Evolutionary conservation across 2,329 filamentous ascomycete genomes (phyloP), one percentile per base, ranked within the genome.

Genomic region (Aciculosporium take): DNA sequence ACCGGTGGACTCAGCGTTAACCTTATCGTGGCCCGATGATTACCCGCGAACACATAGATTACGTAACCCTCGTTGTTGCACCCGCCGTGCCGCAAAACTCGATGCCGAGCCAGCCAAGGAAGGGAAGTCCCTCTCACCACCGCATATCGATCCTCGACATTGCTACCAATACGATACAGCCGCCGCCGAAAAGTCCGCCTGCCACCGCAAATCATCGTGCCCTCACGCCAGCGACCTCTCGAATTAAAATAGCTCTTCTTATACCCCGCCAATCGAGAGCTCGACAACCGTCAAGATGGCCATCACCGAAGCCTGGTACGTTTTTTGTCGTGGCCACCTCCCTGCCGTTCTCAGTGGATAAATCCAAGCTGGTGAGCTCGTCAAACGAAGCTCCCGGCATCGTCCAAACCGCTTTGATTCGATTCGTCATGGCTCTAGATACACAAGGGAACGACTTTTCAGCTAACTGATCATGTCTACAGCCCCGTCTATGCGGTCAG

Each of bases 401-500:
- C 51, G 25, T 32, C 38, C 37, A 37, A 10, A 25, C 46, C 38
- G 45, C 42, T 39, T 20, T 37, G 42, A 36, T 24, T 33, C 35
- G 18, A 31, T 25, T n/a, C 5, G 3, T 15, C 15, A 13, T 29
- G 9, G 17, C 7, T 17, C 24, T 41, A 47, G 46, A 32, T 39
- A 29, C 41, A 24, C 15, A 15, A 28, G 15, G 44, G 10, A 31
- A 21, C 10, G 13, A 10, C 10, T 35, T 36, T 46, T 41, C 48
- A 64, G 62, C 72, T 76, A 62, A 77, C 61, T 37, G 29, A 36
- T 46, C 13, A 45, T 48, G 50, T 44, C 39, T 60, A 49, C 57
- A 98, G 89, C 74, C 89, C 89, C 70, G 89, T 94, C 61, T 98
- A 96, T 74, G 86, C 91, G 76, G 91, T 96, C 79, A 86, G 89